Evolutionary conservation across 2,329 filamentous ascomycete genomes (phyloP).

Genomic region (Remersonia thermophila): DNA sequence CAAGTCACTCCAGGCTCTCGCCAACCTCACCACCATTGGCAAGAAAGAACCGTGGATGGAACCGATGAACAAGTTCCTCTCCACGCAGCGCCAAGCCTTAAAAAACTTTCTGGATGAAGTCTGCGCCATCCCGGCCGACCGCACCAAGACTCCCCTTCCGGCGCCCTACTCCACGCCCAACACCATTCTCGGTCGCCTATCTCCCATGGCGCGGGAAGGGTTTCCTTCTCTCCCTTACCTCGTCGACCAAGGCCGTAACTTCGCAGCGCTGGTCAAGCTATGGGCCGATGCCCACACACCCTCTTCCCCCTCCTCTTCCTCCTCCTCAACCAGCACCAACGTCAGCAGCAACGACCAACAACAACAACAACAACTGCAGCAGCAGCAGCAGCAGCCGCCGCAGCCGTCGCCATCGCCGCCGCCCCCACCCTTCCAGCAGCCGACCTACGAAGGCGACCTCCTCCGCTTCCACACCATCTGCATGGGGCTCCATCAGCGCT

Average conservation of each 20-base stretch:
- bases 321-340: no score
- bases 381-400: no score
- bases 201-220: conserved; percentile 72
- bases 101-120: conserved; percentile 79
- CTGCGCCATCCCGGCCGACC: conserved; percentile 68
- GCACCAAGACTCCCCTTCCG: conserved; percentile 51
- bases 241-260: conserved; percentile 77
- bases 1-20: conserved; percentile 81
- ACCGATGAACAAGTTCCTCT: conserved; percentile 86
- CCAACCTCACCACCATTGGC: conserved; percentile 82
- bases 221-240: conserved; percentile 89
- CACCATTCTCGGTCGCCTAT: conserved; percentile 73
- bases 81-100: conserved; percentile 62
- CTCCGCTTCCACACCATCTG: conserved; percentile 42
- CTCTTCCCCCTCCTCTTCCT: conserved; percentile 20
- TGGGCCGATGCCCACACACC: conserved; percentile 51
- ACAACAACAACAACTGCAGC: no score
- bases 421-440: conserved; percentile 8
- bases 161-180: conserved; percentile 87
- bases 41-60: conserved; percentile 99
- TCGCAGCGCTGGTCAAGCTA: conserved; percentile 69
- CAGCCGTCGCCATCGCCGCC: no score
- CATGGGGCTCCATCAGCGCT: conserved; percentile 35
- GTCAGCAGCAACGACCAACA: no score
- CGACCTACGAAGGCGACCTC: conserved; percentile 38